These are phyloP conservation scores for Suillus placidus DNA, from an alignment of 768 basidiomycete species.

Conservation along the genomic window DNA sequence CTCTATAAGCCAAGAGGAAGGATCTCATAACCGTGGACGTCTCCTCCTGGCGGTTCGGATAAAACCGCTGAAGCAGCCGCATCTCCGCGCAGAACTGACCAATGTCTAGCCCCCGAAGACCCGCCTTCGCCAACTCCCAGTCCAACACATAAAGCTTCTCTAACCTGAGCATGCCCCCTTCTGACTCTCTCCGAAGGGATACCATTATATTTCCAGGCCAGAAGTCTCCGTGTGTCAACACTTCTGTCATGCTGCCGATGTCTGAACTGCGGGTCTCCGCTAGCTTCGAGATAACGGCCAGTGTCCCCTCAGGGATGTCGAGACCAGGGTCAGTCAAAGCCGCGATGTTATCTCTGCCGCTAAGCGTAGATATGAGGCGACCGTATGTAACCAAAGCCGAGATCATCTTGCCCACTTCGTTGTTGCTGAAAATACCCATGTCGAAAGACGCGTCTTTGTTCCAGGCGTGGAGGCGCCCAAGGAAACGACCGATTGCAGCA, in stretches of 20 bases:
- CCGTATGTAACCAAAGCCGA: conserved; percentile 48
- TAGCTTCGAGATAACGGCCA: conserved; percentile 38
- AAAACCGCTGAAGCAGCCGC: conserved; percentile 50
- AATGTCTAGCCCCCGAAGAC: conserved; percentile 59
- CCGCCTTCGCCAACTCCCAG: conserved; percentile 66
- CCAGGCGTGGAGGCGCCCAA: conserved; percentile 55
- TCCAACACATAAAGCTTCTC: conserved; percentile 55
- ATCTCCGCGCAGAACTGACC: conserved; percentile 70
- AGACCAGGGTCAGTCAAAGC: conserved; percentile 46
- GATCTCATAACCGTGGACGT: conserved; percentile 41
- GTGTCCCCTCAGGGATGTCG: conserved; percentile 37
- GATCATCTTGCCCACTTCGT: conserved; percentile 44
- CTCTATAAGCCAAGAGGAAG: conserved; percentile 51
- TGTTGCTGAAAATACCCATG: conserved; percentile 42
- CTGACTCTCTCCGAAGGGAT: conserved; percentile 31
- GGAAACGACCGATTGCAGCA: conserved; percentile 53
- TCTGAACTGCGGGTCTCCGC: conserved; percentile 31
- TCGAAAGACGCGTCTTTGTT: conserved; percentile 35
- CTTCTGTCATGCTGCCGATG: conserved; percentile 36
- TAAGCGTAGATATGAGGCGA: conserved; percentile 43
- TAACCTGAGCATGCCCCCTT: conserved; percentile 32
- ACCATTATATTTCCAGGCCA: conserved; percentile 73
- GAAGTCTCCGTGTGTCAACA: conserved; percentile 57
- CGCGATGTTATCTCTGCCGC: conserved; percentile 32
- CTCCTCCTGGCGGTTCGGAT: conserved; percentile 41